These are phyloP conservation scores for Blechomonas ayalai DNA, from an alignment of 208 protist species.

Conservation along the genomic window DNA sequence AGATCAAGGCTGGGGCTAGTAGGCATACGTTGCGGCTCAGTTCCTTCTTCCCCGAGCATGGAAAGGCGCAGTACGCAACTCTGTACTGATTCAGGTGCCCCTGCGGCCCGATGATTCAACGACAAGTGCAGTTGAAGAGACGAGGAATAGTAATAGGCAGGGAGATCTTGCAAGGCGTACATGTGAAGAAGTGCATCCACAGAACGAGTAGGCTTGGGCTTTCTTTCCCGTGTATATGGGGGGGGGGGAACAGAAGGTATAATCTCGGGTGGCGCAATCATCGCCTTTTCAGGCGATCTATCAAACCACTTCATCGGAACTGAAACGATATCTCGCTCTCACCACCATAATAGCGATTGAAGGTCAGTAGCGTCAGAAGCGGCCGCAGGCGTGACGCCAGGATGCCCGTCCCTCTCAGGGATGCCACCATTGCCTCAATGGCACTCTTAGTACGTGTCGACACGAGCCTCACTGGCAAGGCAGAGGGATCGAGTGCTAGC, in stretches of 20 bases:
- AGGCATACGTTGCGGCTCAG: conserved; percentile 7
- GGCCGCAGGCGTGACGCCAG: conserved; percentile 45
- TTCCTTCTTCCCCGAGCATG: background rate
- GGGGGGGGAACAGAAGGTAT: background rate
- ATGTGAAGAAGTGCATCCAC: too few relatives aligned
- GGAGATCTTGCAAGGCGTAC: too few relatives aligned
- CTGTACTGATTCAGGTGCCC: too few relatives aligned
- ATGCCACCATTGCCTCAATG: conserved; percentile 57
- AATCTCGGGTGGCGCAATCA: background rate
- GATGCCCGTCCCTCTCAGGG: conserved; percentile 18
- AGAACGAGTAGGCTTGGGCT: too few relatives aligned
- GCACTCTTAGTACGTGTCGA: conserved; percentile 39
- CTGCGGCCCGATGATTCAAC: too few relatives aligned
- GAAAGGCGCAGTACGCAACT: conserved; percentile 4
- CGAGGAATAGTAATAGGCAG: conserved; percentile 4
- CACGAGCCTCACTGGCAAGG: conserved; percentile 43
- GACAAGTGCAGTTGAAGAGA: conserved; percentile 1
- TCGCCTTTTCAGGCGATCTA: too few relatives aligned
- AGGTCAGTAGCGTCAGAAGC: conserved; percentile 61
- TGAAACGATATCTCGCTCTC: conserved; percentile 12
- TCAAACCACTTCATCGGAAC: conserved; percentile 12
- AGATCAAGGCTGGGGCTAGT: too few relatives aligned
- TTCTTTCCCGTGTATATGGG: background rate
- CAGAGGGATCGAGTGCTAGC: conserved; percentile 46
- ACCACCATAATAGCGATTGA: conserved; percentile 77